Evolutionary conservation across 2,329 filamentous ascomycete species (phyloP).

Genomic region (Periconia digitata): DNA sequence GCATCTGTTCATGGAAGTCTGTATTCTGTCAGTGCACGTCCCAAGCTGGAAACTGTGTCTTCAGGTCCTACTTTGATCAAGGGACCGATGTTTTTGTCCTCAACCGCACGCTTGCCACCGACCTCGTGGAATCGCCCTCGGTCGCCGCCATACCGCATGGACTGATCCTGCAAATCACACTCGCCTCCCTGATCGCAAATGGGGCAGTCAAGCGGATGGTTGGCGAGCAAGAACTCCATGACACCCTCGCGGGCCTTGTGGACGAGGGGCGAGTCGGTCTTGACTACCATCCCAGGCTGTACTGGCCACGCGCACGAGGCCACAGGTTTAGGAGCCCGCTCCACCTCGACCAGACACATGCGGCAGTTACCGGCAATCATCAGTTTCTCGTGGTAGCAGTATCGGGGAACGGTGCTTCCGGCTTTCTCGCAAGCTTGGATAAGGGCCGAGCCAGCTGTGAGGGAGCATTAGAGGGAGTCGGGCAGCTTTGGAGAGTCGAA

Average conservation of each 20-base stretch:
- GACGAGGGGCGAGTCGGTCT: constrained; percentile 92
- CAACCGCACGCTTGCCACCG: constrained; percentile 92
- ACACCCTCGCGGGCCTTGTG: constrained; percentile 99
- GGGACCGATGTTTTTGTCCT: constrained; percentile 99
- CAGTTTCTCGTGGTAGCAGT: constrained; percentile 99
- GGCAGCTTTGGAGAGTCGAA: constrained; percentile 12
- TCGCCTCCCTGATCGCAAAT: constrained; percentile 99
- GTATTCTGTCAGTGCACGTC: constrained; percentile 26
- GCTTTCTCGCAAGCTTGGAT: constrained; percentile 99
- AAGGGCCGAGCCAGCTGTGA: constrained; percentile 85
- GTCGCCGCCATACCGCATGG: constrained; percentile 97
- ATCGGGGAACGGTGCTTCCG: constrained; percentile 87
- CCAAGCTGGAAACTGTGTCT: neutral
- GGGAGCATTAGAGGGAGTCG: constrained; percentile 29
- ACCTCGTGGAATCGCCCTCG: constrained; percentile 96
- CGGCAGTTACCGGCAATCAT: constrained; percentile 99
- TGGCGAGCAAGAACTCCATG: constrained; percentile 97
- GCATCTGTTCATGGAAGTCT: constrained; percentile 98
- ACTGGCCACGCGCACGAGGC: constrained; percentile 99
- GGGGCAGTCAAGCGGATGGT: constrained; percentile 93
- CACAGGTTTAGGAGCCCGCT: constrained; percentile 92
- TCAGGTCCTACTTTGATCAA: constrained; percentile 69
- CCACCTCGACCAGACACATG: constrained; percentile 99
- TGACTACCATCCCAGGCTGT: constrained; percentile 97
- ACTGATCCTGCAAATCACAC: constrained; percentile 98